Percentiles rank a stretch among this genome's conserved stretches.
phyloP scores from a whole-genome alignment of 2,329 filamentous ascomycete species.

The Penicillium sp. region DNA sequence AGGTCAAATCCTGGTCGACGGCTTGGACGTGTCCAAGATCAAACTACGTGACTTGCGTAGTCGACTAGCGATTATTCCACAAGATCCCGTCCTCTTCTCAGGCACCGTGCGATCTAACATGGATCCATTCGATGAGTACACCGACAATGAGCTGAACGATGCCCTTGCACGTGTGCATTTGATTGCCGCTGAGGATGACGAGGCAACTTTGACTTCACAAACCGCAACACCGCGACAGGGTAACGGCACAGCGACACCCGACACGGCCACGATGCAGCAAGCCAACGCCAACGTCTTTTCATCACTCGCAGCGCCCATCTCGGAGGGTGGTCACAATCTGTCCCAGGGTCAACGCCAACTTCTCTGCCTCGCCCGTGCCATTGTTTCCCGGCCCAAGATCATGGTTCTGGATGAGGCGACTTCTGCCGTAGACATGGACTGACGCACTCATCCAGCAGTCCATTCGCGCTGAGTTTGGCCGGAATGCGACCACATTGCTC shows the following conservation, averaged over 20 bases:
- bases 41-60: slow-evolving; percentile 57
- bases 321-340: slow-evolving; percentile 65
- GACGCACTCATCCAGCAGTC: slow-evolving; percentile 68
- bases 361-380: slow-evolving; percentile 38
- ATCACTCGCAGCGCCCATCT: slow-evolving; percentile 58
- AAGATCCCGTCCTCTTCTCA: slow-evolving; percentile 76
- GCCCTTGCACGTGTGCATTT: slow-evolving; percentile 67
- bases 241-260: slow-evolving; percentile 18
- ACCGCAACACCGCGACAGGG: slow-evolving; percentile 59
- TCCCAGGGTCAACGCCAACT: slow-evolving; percentile 33
- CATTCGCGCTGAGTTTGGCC: slow-evolving; percentile 66
- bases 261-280: slow-evolving; percentile 24
- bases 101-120: slow-evolving; percentile 72
- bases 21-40: slow-evolving; percentile 47
- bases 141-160: slow-evolving; percentile 63
- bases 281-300: slow-evolving; percentile 64
- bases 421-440: slow-evolving; percentile 72
- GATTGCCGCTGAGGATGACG: slow-evolving; percentile 53
- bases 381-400: slow-evolving; percentile 67
- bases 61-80: slow-evolving; percentile 74
- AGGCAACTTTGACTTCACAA: slow-evolving; percentile 60
- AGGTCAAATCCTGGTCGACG: slow-evolving; percentile 30
- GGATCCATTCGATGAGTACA: slow-evolving; percentile 68
- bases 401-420: slow-evolving; percentile 80
- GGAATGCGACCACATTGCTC: slow-evolving; percentile 57